A percentile compares a stretch with the other conserved stretches of the same genome.
Evolutionary conservation across 352 stramenopile species (phyloP).

Genomic region (Phytophthora rubi): DNA sequence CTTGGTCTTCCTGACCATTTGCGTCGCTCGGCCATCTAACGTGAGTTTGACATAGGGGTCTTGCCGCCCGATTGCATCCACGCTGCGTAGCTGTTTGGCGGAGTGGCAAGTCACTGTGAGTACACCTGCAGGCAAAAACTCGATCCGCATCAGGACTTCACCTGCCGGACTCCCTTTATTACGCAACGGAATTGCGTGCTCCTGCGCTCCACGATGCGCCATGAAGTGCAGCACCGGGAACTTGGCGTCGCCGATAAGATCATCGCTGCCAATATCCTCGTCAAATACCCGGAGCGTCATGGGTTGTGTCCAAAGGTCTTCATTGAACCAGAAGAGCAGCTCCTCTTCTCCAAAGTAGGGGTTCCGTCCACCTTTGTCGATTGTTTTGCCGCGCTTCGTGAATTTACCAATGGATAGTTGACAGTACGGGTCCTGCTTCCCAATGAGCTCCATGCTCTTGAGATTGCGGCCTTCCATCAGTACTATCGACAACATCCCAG

Average conservation of each 20-base stretch:
- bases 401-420: slow-evolving; percentile 79
- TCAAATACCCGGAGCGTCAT: slow-evolving; percentile 84
- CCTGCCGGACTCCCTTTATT: slow-evolving; percentile 76
- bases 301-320: slow-evolving; percentile 88
- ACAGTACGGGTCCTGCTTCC: slow-evolving; percentile 92
- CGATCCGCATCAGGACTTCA: slow-evolving; percentile 76
- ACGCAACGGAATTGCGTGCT: slow-evolving; percentile 64
- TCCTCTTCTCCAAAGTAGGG: slow-evolving; percentile 94
- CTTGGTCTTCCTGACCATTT: slow-evolving; percentile 83
- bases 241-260: slow-evolving; percentile 83
- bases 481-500: slow-evolving; percentile 88
- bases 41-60: slow-evolving; percentile 86
- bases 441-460: slow-evolving; percentile 91
- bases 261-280: slow-evolving; percentile 90
- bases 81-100: slow-evolving; percentile 69
- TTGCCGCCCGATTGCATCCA: slow-evolving; percentile 76
- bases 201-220: slow-evolving; percentile 48
- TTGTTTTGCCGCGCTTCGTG: slow-evolving; percentile 75
- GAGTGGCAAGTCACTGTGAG: slow-evolving; percentile 70
- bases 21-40: slow-evolving; percentile 72
- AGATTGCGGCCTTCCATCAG: slow-evolving; percentile 90
- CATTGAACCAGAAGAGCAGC: slow-evolving; percentile 91
- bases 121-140: slow-evolving; percentile 83
- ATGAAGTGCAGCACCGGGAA: slow-evolving; percentile 85
- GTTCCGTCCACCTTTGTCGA: slow-evolving; percentile 83